Evolutionary conservation across 257 asterid species (phyloP), one percentile per base, ranked within the genome.

Genomic region (Perilla frutescens): DNA sequence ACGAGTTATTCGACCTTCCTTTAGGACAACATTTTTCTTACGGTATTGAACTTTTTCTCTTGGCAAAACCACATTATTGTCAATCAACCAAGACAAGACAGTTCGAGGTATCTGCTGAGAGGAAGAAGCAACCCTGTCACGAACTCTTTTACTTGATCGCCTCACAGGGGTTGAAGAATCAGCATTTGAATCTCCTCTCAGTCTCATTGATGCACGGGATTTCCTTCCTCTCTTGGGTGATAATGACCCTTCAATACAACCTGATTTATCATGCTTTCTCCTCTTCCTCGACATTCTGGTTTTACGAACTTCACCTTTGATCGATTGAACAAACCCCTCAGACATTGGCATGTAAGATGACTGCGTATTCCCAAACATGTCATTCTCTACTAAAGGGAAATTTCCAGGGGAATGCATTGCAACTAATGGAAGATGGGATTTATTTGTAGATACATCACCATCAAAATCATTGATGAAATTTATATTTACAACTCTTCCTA

Each of bases 11-110:
- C 82, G 76, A 20, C 99, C 99, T 77, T 92, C 92, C 77, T 72
- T 71, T 11, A 71, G 57, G 20, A 11, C 50, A 7, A 84, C 84
- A 66, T 72, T 81, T 45, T 78, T 84, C 68, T 70, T 73, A 14
- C 78, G 77, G 73, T 90, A 95, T 5, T 72, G 83, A 71, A 92
- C 99, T 79, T 79, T 89, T 49, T 80, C 76, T 85, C 92, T 75
- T 7, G 96, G 96, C 76, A 83, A 68, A 77, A 92, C 84, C 63
- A 90, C 80, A 63, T 87, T 80, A 69, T 82, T 83, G 78, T 88
- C 99, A 53, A 95, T 87, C 84, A 95, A 82, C 91, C 86, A 84
- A 78, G 97, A 90, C 76, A 92, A 85, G 58, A 84, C 64, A 54
- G 88, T 89, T 66, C 88, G 86, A 63, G 97, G 89, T 77, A 73